Percentiles rank a stretch among this genome's conserved stretches.
Conservation (phyloP, 768 basidiomycete genomes). For the Lactarius sanguifluus region DNA sequence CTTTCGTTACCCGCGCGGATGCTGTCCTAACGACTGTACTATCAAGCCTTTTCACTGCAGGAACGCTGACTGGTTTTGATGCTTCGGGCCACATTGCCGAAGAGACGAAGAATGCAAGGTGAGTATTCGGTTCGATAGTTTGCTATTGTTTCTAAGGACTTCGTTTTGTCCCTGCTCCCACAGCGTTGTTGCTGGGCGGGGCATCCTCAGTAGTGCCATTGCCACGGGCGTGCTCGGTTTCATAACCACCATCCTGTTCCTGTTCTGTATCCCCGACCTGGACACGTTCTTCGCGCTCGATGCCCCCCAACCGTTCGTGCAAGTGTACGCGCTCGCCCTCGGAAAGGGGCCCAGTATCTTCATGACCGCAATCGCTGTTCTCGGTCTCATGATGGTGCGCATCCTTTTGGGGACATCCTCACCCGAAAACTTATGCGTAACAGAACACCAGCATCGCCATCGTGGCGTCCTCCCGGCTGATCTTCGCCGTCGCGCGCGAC, state of each 20-base stretch:
- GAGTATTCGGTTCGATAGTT: slow-evolving; percentile 16
- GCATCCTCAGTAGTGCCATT: slow-evolving; percentile 74
- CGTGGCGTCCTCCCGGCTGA: slow-evolving; percentile 83
- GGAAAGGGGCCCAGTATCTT: slow-evolving; percentile 78
- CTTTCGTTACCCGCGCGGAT: too few relatives aligned
- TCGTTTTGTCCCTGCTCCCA: not conserved
- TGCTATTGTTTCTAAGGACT: not conserved
- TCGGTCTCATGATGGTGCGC: slow-evolving; percentile 83
- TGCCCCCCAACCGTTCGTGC: slow-evolving; percentile 91
- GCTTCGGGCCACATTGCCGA: slow-evolving; percentile 87
- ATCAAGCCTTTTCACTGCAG: slow-evolving; percentile 78
- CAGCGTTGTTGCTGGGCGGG: slow-evolving; percentile 77
- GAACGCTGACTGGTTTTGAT: slow-evolving; percentile 89
- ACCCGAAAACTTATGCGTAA: not conserved
- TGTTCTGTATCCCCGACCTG: slow-evolving; percentile 82
- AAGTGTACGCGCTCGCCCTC: slow-evolving; percentile 79
- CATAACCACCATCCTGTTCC: slow-evolving; percentile 71
- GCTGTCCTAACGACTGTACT: not conserved
- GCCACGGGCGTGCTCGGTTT: slow-evolving; percentile 83
- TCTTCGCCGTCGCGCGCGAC: slow-evolving; percentile 94
- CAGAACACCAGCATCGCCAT: slow-evolving; percentile 87
- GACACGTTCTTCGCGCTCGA: slow-evolving; percentile 70
- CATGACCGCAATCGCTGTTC: slow-evolving; percentile 80
- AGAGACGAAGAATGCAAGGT: slow-evolving; percentile 82
- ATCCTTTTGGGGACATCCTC: not conserved